Evolutionary conservation across 345 rosid genomes (phyloP), one percentile per base, ranked within the genome.

Genomic region (Eucalyptus regnans): DNA sequence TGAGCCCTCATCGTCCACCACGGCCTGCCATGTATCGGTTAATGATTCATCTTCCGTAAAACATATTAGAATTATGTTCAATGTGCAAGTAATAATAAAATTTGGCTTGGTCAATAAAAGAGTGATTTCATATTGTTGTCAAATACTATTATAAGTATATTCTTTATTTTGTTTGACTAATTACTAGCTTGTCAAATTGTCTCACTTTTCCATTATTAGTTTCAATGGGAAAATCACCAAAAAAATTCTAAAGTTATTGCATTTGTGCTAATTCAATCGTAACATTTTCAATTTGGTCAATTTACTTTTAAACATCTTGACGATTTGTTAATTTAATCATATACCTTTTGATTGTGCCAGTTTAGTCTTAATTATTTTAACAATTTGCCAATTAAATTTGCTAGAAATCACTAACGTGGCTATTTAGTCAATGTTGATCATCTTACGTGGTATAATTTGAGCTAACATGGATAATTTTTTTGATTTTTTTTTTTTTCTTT

Each of bases 321-420:
- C 0, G 1, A 60, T 60, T 60, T 25, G 66, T 27, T 25, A 60
- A 27, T 60, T 0, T 27, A 60, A 25, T 60, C 7, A 25, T 27
- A 27, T 10, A 60, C 4, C 2, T 60, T 25, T 12, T 27, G 29
- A 60, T 60, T 27, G 12, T 60, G 0, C 14, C 0, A 5, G 4
- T 60, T 60, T 25, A 60, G 66, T 5, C 31, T 25, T 60, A 60
- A 60, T 5, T 12, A 60, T 60, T 27, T 60, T 56, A 23, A 56
- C 1, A 12, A 56, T 56, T 56, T 56, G 29, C 6, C 6, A 56
- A 56, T 1, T 23, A 56, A 9, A 56, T 56, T 56, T 23, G 12
- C 29, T 23, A 56, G 12, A 23, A 56, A 56, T 56, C 62, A 56
- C 0, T 56, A 4, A 56, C 0, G 29, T 22, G 12, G 1, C 12